A percentile compares a stretch with the other conserved stretches of the same genome.
phyloP scores from a whole-genome alignment of 2,329 filamentous ascomycete genomes.

The Triangularia verruculosa region DNA sequence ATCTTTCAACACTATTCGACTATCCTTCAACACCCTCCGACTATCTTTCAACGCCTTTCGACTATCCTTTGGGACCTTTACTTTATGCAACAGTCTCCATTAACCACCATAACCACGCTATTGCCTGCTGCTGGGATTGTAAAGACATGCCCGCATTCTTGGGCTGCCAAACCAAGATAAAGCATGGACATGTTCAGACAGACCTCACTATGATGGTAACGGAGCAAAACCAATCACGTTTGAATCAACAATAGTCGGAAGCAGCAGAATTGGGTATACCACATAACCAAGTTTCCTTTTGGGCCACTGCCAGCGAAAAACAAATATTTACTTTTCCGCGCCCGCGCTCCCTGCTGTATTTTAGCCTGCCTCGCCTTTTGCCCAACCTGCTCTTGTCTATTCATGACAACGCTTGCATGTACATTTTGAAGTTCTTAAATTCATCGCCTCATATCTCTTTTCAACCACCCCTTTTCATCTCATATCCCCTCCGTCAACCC shows the following conservation, averaged over 20 bases:
- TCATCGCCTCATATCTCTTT: neutral
- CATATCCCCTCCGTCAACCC: neutral
- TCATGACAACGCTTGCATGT: neutral
- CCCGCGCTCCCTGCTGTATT: neutral
- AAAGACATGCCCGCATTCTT: too few species aligned
- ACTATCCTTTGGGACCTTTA: too few species aligned
- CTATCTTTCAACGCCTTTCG: too few species aligned
- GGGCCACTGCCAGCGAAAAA: neutral
- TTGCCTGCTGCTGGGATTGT: too few species aligned
- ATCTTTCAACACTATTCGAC: too few species aligned
- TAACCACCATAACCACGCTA: too few species aligned
- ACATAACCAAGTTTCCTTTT: neutral
- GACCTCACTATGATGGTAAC: neutral
- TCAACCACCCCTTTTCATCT: neutral
- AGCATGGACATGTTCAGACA: too few species aligned
- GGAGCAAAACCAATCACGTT: too few species aligned
- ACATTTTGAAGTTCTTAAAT: neutral
- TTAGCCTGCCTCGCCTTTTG: neutral
- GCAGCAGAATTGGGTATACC: neutral
- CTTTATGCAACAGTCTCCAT: too few species aligned
- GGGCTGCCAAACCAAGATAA: too few species aligned
- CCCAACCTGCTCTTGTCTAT: neutral
- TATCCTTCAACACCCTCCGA: too few species aligned
- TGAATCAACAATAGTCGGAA: neutral
- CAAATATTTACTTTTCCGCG: neutral